Evolutionary conservation across 2,329 filamentous ascomycete genomes (phyloP).

Genomic region (Xylaria polymorpha): DNA sequence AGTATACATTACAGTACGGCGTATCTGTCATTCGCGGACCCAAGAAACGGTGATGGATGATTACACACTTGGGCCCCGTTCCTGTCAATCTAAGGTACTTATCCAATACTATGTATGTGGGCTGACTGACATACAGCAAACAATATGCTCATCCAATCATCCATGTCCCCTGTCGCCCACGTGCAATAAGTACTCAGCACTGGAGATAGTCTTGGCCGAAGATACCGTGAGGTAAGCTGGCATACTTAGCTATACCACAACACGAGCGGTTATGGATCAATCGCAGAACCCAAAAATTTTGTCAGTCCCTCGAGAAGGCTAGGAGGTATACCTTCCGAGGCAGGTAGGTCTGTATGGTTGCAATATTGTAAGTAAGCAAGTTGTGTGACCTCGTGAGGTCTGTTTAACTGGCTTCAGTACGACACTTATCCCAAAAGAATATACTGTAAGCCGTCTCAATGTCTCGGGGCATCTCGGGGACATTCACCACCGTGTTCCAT

Average conservation of each 20-base stretch:
- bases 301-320: not conserved
- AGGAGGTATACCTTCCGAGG: not conserved
- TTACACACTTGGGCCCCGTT: not conserved
- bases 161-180: conserved; percentile 19
- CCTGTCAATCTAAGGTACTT: not conserved
- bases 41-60: not conserved
- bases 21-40: not conserved
- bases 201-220: not conserved
- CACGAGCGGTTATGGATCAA: conserved; percentile 23
- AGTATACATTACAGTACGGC: not conserved
- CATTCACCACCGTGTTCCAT: not conserved
- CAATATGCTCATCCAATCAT: conserved; percentile 1
- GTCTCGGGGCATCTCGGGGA: not conserved
- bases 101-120: not conserved
- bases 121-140: not conserved
- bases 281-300: not conserved
- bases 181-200: conserved; percentile 5
- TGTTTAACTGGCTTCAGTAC: conserved; percentile 1
- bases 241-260: conserved; percentile 10
- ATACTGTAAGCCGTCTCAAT: not conserved
- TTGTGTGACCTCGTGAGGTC: not conserved
- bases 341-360: not conserved
- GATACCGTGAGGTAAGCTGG: not conserved
- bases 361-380: not conserved
- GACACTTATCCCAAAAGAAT: not conserved